These are phyloP conservation scores for Schizonepeta tenuifolia DNA, from an alignment of 257 asterid genomes.

Conservation along the genomic window DNA sequence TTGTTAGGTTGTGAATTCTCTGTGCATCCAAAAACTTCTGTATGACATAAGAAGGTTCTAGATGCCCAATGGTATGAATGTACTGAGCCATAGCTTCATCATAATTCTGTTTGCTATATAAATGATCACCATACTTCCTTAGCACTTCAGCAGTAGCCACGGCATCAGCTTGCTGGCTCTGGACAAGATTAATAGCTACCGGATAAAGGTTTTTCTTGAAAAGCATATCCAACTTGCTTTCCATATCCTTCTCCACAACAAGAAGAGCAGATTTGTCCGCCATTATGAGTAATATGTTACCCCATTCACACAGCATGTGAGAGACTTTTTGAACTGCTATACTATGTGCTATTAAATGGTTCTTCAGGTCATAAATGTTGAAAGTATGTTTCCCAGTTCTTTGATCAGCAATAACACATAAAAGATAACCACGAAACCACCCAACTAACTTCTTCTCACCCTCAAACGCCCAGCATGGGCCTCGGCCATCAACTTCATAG, in stretches of 20 bases:
- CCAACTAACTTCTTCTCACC: slow-evolving; percentile 91
- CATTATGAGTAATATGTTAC: slow-evolving; percentile 83
- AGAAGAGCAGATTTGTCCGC: slow-evolving; percentile 78
- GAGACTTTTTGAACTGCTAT: slow-evolving; percentile 75
- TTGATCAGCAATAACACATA: slow-evolving; percentile 85
- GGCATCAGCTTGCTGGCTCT: slow-evolving; percentile 97
- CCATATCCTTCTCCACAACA: slow-evolving; percentile 97
- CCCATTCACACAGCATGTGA: slow-evolving; percentile 99
- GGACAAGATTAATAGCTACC: slow-evolving; percentile 92
- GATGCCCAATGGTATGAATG: slow-evolving; percentile 85
- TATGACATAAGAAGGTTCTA: slow-evolving; percentile 94
- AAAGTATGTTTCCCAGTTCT: slow-evolving; percentile 74
- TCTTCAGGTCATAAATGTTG: slow-evolving; percentile 87
- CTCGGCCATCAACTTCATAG: slow-evolving; percentile 96
- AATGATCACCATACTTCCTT: slow-evolving; percentile 93
- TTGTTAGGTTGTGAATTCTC: slow-evolving; percentile 88
- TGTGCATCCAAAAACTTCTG: slow-evolving; percentile 98
- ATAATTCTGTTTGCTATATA: slow-evolving; percentile 78
- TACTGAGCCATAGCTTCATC: slow-evolving; percentile 97
- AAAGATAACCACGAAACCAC: slow-evolving; percentile 93
- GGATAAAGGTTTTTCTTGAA: slow-evolving; percentile 94
- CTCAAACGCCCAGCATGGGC: slow-evolving; percentile 99
- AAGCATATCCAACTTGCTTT: slow-evolving; percentile 95
- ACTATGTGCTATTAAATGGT: slow-evolving; percentile 85
- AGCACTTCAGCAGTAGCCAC: slow-evolving; percentile 95